phyloP scores from a whole-genome alignment of 176 grass and related monocot species.

The Puya raimondii region DNA sequence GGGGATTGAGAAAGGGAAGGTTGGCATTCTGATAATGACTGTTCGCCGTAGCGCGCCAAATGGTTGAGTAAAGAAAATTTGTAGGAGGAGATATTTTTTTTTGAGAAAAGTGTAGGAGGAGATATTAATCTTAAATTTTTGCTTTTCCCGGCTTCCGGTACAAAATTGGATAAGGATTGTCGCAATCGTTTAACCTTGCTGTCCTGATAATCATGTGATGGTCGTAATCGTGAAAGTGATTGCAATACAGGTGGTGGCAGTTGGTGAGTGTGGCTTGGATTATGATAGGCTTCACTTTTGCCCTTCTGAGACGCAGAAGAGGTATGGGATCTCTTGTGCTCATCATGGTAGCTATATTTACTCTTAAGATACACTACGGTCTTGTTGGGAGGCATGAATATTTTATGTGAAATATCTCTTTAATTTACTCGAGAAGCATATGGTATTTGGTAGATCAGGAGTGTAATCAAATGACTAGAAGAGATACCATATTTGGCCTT shows the following conservation, averaged over 20 bases:
- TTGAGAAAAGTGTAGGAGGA: not conserved
- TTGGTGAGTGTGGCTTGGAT: slow-evolving; percentile 96
- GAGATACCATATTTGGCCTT: too few relatives aligned
- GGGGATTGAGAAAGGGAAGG: slow-evolving; percentile 84
- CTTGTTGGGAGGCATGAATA: too few relatives aligned
- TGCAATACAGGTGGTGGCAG: slow-evolving; percentile 66
- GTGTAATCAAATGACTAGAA: too few relatives aligned
- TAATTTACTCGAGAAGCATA: too few relatives aligned
- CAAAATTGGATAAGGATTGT: not conserved
- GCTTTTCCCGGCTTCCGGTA: not conserved
- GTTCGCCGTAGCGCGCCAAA: not conserved
- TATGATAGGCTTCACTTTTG: slow-evolving; percentile 97
- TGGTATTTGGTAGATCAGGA: too few relatives aligned
- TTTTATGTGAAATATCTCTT: too few relatives aligned
- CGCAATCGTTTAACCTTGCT: not conserved
- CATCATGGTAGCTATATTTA: not conserved
- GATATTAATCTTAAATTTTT: not conserved
- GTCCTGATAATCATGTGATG: not conserved
- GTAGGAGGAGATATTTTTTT: not conserved
- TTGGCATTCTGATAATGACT: slow-evolving; percentile 10
- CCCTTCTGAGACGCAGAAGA: slow-evolving; percentile 71
- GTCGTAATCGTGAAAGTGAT: not conserved
- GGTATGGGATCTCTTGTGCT: slow-evolving; percentile 21
- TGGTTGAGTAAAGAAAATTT: not conserved
- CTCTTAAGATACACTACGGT: not conserved